Conservation (phyloP, 2,329 filamentous ascomycete species). For the Juglanconis sp. region DNA sequence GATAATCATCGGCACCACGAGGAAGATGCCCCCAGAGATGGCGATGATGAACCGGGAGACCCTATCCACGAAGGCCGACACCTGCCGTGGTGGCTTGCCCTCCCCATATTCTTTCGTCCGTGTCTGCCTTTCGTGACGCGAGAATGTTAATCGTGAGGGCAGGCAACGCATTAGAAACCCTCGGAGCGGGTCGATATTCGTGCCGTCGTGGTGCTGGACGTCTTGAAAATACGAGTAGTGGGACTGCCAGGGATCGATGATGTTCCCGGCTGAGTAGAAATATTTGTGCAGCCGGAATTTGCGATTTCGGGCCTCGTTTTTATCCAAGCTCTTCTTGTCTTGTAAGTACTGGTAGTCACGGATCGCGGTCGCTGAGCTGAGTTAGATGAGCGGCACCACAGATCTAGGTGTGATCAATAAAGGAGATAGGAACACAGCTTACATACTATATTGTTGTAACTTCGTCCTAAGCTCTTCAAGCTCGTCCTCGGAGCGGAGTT, state of each 20-base stretch:
- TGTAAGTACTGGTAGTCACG: slow-evolving; percentile 6
- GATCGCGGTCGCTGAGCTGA: not conserved
- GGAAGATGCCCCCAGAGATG: slow-evolving; percentile 9
- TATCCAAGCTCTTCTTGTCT: not conserved
- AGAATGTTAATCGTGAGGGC: not conserved
- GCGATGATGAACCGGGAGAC: slow-evolving; percentile 16
- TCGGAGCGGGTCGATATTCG: not conserved
- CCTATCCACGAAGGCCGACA: slow-evolving; percentile 14
- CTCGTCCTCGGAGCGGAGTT: not conserved
- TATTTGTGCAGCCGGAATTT: slow-evolving; percentile 12
- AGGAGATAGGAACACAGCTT: not conserved
- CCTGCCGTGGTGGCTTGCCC: slow-evolving; percentile 1
- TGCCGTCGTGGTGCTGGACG: not conserved
- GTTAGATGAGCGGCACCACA: not conserved
- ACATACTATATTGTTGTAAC: not conserved
- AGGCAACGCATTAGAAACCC: not conserved
- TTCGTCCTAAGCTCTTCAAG: not conserved
- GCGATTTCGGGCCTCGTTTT: not conserved
- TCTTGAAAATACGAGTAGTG: slow-evolving; percentile 12
- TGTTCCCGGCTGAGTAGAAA: slow-evolving; percentile 4
- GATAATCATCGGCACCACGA: slow-evolving; percentile 21
- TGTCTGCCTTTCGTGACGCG: not conserved
- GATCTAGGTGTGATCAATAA: not conserved
- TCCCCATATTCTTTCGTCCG: not conserved
- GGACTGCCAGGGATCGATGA: slow-evolving; percentile 11